Conservation (phyloP, 2,329 filamentous ascomycete species). For the Fusarium xyrophilum region DNA sequence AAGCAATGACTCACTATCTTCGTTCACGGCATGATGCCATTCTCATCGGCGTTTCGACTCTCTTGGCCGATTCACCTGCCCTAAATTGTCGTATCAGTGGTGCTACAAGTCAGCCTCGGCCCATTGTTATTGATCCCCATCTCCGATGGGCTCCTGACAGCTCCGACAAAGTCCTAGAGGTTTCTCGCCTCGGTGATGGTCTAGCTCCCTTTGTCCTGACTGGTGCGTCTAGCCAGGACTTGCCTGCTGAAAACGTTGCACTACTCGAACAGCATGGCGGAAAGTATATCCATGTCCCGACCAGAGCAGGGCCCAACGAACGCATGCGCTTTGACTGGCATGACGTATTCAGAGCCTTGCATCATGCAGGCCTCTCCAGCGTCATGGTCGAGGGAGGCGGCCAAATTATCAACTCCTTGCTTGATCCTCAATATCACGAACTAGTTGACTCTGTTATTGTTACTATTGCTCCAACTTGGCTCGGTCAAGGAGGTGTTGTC, state of each 20-base stretch:
- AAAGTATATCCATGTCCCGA: conserved; percentile 54
- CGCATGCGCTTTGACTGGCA: conserved; percentile 66
- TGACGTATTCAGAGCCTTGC: conserved; percentile 66
- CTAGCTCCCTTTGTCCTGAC: conserved; percentile 77
- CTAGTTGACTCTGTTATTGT: conserved; percentile 81
- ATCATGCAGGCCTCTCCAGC: conserved; percentile 68
- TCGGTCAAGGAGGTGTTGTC: conserved; percentile 82
- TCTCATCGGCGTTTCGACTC: conserved; percentile 83
- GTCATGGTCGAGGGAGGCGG: conserved; percentile 94
- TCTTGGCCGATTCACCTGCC: conserved; percentile 82
- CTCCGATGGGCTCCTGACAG: conserved; percentile 72
- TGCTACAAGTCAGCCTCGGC: conserved; percentile 73
- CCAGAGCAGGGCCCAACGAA: conserved; percentile 47
- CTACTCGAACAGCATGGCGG: conserved; percentile 60
- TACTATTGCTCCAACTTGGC: conserved; percentile 87
- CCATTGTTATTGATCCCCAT: conserved; percentile 80
- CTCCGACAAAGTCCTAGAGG: conserved; percentile 69
- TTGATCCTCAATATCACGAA: conserved; percentile 66
- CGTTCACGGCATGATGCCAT: conserved; percentile 85
- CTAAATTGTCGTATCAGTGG: conserved; percentile 80
- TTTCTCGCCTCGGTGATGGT: conserved; percentile 70
- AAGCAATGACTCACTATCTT: conserved; percentile 92
- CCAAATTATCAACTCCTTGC: conserved; percentile 78
- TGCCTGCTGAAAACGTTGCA: conserved; percentile 52
- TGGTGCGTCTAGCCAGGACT: conserved; percentile 50